phyloP scores from a whole-genome alignment of 305 asterid genomes.

The Andrographis paniculata region DNA sequence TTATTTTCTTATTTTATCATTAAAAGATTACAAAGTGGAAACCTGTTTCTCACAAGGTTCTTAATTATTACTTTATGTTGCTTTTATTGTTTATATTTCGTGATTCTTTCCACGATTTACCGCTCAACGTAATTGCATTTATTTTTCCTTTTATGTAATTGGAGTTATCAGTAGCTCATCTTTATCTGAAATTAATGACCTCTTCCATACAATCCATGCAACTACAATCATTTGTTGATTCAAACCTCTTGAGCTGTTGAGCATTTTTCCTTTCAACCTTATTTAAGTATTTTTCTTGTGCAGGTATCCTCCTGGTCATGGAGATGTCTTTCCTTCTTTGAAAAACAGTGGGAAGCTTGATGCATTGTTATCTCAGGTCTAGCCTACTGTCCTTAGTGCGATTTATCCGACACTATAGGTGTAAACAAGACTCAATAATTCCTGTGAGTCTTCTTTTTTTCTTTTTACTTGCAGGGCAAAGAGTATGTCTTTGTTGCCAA shows the following conservation, averaged over 20 bases:
- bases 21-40: background rate
- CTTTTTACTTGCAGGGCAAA: slow-evolving; percentile 56
- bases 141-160: no score
- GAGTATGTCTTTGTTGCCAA: slow-evolving; percentile 85
- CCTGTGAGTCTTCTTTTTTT: slow-evolving; percentile 41
- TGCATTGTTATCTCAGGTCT: slow-evolving; percentile 71
- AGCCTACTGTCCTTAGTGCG: slow-evolving; percentile 16
- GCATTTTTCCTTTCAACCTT: slow-evolving; percentile 14
- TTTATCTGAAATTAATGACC: background rate
- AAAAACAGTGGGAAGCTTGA: slow-evolving; percentile 93
- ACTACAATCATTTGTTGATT: slow-evolving; percentile 8
- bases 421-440: slow-evolving; percentile 5
- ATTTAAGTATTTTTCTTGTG: slow-evolving; percentile 17
- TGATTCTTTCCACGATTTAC: no score
- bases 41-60: background rate
- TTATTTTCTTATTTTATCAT: background rate
- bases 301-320: slow-evolving; percentile 99
- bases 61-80: background rate
- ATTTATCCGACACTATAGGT: slow-evolving; percentile 1
- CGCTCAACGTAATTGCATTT: no score
- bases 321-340: slow-evolving; percentile 89
- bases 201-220: background rate
- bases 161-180: background rate
- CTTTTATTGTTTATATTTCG: background rate
- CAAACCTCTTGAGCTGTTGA: slow-evolving; percentile 10